These are phyloP conservation scores for Globisporangium barbulae DNA, from an alignment of 352 stramenopile species.

Conservation along the genomic window DNA sequence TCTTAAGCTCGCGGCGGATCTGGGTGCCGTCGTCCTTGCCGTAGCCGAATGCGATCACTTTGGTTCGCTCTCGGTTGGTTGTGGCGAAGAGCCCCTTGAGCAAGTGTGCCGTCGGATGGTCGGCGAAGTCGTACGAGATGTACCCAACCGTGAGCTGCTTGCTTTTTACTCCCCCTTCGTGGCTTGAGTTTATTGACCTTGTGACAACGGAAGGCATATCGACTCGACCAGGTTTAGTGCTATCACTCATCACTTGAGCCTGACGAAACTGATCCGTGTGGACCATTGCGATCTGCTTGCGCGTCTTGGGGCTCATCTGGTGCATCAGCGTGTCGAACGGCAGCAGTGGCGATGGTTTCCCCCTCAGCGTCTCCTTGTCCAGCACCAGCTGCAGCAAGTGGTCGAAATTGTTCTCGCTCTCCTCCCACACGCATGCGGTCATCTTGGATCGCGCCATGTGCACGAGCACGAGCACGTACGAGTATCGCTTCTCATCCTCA, in stretches of 20 bases:
- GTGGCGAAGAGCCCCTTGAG: conserved; percentile 68
- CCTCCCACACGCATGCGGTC: conserved; percentile 48
- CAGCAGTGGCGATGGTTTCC: conserved; percentile 28
- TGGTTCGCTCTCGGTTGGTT: conserved; percentile 23
- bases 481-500: conserved; percentile 13
- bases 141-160: conserved; percentile 59
- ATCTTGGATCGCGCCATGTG: conserved; percentile 41
- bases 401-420: conserved; percentile 29
- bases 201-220: background rate
- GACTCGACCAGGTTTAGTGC: background rate
- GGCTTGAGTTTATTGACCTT: background rate
- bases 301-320: conserved; percentile 23
- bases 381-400: conserved; percentile 32
- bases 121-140: conserved; percentile 75
- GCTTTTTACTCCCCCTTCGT: background rate
- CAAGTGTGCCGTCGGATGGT: conserved; percentile 79
- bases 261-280: conserved; percentile 27
- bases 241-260: background rate
- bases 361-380: conserved; percentile 21
- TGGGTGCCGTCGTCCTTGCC: conserved; percentile 58
- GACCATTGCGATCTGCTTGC: conserved; percentile 37
- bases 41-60: conserved; percentile 52
- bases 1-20: conserved; percentile 29
- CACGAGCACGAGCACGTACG: conserved; percentile 24
- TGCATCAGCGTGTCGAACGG: conserved; percentile 78